phyloP scores from a whole-genome alignment of 2,329 filamentous ascomycete genomes.

The Cladosporium sp. region DNA sequence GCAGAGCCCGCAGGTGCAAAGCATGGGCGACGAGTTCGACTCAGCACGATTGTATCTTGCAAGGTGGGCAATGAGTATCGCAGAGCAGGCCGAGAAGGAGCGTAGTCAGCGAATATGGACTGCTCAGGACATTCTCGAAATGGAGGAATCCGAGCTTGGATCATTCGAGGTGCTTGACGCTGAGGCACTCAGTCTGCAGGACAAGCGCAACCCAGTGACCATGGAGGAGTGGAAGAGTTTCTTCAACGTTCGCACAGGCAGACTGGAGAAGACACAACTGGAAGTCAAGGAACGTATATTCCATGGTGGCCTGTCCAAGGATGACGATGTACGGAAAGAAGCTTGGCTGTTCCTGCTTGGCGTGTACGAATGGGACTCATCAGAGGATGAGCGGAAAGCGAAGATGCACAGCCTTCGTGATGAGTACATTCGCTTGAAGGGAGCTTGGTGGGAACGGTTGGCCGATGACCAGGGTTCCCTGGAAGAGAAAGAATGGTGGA shows the following conservation, averaged over 20 bases:
- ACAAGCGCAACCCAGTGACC: conserved; percentile 72
- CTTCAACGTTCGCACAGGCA: conserved; percentile 72
- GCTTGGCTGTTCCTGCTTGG: conserved; percentile 93
- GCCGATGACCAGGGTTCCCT: conserved; percentile 74
- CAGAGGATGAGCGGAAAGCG: conserved; percentile 74
- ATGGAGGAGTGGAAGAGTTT: conserved; percentile 86
- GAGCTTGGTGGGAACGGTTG: conserved; percentile 91
- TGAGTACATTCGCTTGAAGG: conserved; percentile 91
- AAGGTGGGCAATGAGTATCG: conserved; percentile 97
- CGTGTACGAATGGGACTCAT: conserved; percentile 91
- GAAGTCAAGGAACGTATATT: conserved; percentile 98
- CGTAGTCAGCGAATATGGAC: conserved; percentile 86
- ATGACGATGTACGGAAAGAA: conserved; percentile 91
- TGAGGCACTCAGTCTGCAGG: conserved; percentile 67
- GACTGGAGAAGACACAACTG: conserved; percentile 73
- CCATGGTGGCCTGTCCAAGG: conserved; percentile 81
- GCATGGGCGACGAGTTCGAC: conserved; percentile 93
- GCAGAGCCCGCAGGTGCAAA: conserved; percentile 90
- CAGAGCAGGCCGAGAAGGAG: conserved; percentile 91
- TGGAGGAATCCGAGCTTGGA: conserved; percentile 90
- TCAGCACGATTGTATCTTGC: conserved; percentile 91
- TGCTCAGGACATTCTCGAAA: conserved; percentile 82
- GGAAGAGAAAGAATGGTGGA: conserved; percentile 91
- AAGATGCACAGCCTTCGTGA: conserved; percentile 82
- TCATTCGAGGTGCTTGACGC: conserved; percentile 92